Base-by-base conservation (phyloP, 768 basidiomycete species). In the Albatrellus ellisii region DNA sequence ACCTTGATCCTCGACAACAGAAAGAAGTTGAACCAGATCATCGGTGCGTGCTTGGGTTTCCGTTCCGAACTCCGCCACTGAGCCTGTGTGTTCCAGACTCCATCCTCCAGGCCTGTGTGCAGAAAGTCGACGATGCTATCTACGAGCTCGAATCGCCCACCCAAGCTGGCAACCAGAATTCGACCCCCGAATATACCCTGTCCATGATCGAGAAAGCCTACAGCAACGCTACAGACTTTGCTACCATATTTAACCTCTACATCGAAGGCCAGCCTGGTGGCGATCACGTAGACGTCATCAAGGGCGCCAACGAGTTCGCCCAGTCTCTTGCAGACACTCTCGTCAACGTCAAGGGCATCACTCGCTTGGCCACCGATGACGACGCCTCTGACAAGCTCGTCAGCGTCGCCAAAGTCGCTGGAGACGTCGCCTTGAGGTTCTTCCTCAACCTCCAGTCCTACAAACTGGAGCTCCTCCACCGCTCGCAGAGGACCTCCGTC, bases 171-270 rank as follows among this genome's bases (percentile, higher is more conserved):
- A 97, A 98, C 62, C 72, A 82, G 52, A 94, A 87, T 56, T 89
- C 94, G n/a, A 98, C 95, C 0, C 95, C 95, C 3, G 94, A 97
- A 58, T 98, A 98, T 59, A 94, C 91, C 1, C 67, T 97, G 14
- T 95, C 95, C 1, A 92, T 98, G 83, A 89, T 98, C 55, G 95
- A 99, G 61, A 97, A 97, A 64, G 83, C 90, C 1, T 65, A 83
- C 57, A 92, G 86, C 59, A 94, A 85, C 53, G 89, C 92, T 12
- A 97, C 79, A 36, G 94, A 99, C 55, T 98, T 99, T 54, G 95
- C 94, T 8, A 86, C 84, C 14, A 70, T 90, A 44, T 98, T 89
- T 67, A 89, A 90, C 57, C 75, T 95, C 8, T 88, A 87, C 61
- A 73, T 98, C 17, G 73, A 78, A 46, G 81, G 81, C 18, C 89